phyloP scores from a whole-genome alignment of 2,329 filamentous ascomycete species.

The Penicillium sp. region DNA sequence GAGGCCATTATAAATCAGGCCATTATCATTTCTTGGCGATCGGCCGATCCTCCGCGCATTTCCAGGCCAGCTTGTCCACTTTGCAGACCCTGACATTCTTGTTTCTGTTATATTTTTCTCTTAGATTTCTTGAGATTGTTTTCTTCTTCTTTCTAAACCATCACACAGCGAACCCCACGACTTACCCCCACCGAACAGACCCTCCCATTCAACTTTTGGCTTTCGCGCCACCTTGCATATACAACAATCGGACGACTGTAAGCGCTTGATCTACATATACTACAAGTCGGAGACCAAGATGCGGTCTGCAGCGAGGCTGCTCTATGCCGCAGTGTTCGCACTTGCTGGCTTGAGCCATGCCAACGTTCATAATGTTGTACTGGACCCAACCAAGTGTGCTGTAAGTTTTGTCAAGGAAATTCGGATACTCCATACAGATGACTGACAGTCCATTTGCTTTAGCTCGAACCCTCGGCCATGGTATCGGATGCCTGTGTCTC shows the following conservation, averaged over 20 bases:
- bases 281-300: conserved; percentile 37
- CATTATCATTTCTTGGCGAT: conserved; percentile 12
- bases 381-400: conserved; percentile 51
- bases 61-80: conserved; percentile 15
- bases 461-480: conserved; percentile 86
- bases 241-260: neutral
- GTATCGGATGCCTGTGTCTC: conserved; percentile 94
- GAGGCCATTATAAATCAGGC: neutral
- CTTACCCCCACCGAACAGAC: neutral
- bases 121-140: neutral
- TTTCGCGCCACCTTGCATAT: conserved; percentile 6
- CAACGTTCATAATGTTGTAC: conserved; percentile 41
- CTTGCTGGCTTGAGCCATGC: conserved; percentile 54
- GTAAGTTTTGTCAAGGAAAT: conserved; percentile 45
- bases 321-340: conserved; percentile 63
- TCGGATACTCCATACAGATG: neutral
- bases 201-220: neutral
- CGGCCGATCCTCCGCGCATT: conserved; percentile 11
- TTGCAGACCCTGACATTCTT: conserved; percentile 3
- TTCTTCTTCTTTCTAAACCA: neutral
- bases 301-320: conserved; percentile 55
- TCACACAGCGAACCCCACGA: neutral
- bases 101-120: neutral
- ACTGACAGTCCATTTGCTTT: conserved; percentile 24
- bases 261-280: neutral